Evolutionary conservation across 1,284 basidiomycete species (phyloP), one percentile per base, ranked within the genome.

Genomic region (Sporisorium scitamineum): DNA sequence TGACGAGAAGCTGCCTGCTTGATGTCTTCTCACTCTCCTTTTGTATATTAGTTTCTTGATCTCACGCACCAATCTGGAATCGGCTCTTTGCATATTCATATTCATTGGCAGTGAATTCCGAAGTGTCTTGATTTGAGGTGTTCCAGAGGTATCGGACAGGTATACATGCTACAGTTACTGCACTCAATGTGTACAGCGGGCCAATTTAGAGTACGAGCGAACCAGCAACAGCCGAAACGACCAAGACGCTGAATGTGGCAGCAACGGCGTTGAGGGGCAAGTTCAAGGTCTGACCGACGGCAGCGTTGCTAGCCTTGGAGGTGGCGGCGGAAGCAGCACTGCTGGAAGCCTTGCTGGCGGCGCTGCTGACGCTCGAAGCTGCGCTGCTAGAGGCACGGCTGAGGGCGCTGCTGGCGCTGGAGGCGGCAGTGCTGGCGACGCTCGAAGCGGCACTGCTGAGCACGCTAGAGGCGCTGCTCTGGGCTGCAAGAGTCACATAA

Each of bases 1-100:
- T 3, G 68, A 70, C 24, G 68, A 70, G 45, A 70, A 70, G 62
- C 37, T 65, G 20, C 26, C 57, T n/a, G 68, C 68, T 18, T 70
- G 26, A 53, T 26, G 22, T 34, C 20, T 22, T 32, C 11, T 20
- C 4, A 4, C 2, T 59, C 39, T 11, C 22, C n/a, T 48, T 18
- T 29, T 59, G 52, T 60, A 59, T 37, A 22, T 42, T 58, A 50
- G 6, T 26, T 22, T 22, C n/a, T n/a, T 16, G 5, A 39, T 39
- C 18, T 54, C 26, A 42, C 22, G 34, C 52, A 27, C 52, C 16
- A n/a, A 24, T 3, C 31, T 41, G 54, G 50, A 68, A 26, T 26
- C 53, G 20, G 6, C 9, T 48, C 22, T 16, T 29, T 48, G 27
- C 27, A 48, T n/a, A 18, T 26, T 47, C 44, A 47, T 13, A 14